phyloP scores from a whole-genome alignment of 1,284 basidiomycete species.

The Ganoderma lucidum region DNA sequence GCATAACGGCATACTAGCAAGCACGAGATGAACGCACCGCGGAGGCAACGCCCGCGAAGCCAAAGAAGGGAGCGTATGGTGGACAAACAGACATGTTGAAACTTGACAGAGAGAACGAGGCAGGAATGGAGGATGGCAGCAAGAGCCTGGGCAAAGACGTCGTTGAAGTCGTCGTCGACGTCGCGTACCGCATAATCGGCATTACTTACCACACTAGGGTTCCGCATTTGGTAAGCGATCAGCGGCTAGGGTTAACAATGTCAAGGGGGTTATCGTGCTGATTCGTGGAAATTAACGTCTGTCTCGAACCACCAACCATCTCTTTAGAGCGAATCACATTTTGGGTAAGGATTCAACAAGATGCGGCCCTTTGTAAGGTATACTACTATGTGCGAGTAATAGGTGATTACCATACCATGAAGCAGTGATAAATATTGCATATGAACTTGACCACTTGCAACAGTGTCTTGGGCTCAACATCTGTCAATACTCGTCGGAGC shows the following conservation, averaged over 20 bases:
- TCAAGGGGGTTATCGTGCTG: neutral
- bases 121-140: constrained; percentile 9
- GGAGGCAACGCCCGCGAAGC: constrained; percentile 84
- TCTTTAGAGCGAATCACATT: neutral
- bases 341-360: neutral
- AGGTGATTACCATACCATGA: neutral
- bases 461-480: neutral
- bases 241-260: constrained; percentile 1
- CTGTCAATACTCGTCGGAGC: neutral
- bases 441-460: neutral
- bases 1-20: constrained; percentile 8
- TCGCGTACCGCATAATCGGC: neutral
- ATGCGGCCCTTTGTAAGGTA: neutral
- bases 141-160: constrained; percentile 12
- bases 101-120: neutral
- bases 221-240: constrained; percentile 9
- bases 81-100: constrained; percentile 61
- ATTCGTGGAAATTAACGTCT: neutral
- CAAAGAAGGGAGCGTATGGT: constrained; percentile 87
- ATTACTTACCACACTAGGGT: constrained; percentile 15
- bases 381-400: neutral
- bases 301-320: neutral
- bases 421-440: neutral
- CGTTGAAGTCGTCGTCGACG: constrained; percentile 12
- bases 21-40: constrained; percentile 60